These are phyloP conservation scores for Fusarium sp. DNA, from an alignment of 2,329 filamentous ascomycete species.

Conservation along the genomic window DNA sequence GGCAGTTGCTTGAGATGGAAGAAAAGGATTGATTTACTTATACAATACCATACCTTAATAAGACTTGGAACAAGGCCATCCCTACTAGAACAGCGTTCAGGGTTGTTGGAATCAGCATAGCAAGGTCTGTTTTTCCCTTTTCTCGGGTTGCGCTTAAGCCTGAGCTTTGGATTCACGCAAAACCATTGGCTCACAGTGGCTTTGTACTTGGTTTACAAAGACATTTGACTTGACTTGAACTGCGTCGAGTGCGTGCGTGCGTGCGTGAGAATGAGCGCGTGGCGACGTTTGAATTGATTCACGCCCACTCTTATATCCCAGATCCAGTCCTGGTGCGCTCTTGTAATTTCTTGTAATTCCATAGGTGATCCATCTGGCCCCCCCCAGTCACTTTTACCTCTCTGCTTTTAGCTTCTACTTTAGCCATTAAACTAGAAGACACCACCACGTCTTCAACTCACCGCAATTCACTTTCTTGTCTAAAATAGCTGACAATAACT, in stretches of 20 bases:
- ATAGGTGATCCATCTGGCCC: background rate
- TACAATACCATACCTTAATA: slow-evolving; percentile 17
- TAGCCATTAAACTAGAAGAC: background rate
- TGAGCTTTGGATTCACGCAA: slow-evolving; percentile 28
- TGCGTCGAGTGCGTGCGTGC: background rate
- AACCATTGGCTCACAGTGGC: slow-evolving; percentile 8
- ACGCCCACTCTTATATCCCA: no score
- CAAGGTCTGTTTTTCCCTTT: background rate
- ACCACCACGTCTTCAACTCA: slow-evolving; percentile 23
- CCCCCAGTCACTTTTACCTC: background rate
- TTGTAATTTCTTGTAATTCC: slow-evolving; percentile 13
- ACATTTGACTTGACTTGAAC: slow-evolving; percentile 3
- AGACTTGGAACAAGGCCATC: slow-evolving; percentile 20
- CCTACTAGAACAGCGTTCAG: slow-evolving; percentile 31
- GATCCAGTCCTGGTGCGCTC: background rate
- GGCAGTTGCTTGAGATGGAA: slow-evolving; percentile 29
- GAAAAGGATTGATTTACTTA: slow-evolving; percentile 1
- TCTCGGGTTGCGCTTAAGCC: slow-evolving; percentile 33
- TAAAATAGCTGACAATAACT: slow-evolving; percentile 26
- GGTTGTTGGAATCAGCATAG: background rate
- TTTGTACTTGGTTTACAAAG: slow-evolving; percentile 15
- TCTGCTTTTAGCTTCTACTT: background rate
- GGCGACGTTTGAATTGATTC: no score
- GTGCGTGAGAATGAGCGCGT: slow-evolving; percentile 35
- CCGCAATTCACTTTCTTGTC: slow-evolving; percentile 38